Evolutionary conservation across 345 rosid genomes (phyloP), one percentile per base, ranked within the genome.

Genomic region (Gossypium anomalum): DNA sequence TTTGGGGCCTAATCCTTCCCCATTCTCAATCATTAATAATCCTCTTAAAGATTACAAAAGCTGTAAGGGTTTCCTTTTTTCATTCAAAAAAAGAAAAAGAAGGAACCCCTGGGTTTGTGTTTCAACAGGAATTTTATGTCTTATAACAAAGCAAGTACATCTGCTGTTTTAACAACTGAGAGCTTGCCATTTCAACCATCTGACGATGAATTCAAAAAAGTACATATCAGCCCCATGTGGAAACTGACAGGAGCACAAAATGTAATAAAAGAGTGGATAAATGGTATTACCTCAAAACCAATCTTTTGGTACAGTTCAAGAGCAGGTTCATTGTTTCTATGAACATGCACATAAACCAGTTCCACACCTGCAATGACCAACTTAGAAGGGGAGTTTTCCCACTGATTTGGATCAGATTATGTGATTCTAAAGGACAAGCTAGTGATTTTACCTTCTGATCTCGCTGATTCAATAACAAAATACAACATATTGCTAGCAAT

Each of bases 401-500:
- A 45, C 60, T 59, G 57, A 56, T 20, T 34, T 64, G 44, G 43
- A 60, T 15, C 4, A 66, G 48, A 51, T 62, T 15, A 53, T 6
- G 52, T 71, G 72, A 17, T 66, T 55, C 47, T 14, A 9, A 67
- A 22, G 66, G 63, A 76, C 58, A 44, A 25, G 15, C 47, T 38
- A 23, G 66, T 48, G 38, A 41, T 53, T 69, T 82, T 81, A 92
- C 98, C 98, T 57, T 77, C 78, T 67, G 81, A 78, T 85, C 81
- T 89, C 78, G 96, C 93, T 52, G 81, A 80, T 78, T 85, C 83
- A 20, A 90, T 73, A 53, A 90, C 92, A 74, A 89, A 92, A 71
- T 81, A 78, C 77, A 92, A 77, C 98, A 92, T 89, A 80, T 83
- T 92, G 75, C 83, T 85, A 20, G 92, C 98, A 77, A 92, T 85